Evolutionary conservation across 2,329 filamentous ascomycete species (phyloP).

Genomic region (Neobulgaria alba): DNA sequence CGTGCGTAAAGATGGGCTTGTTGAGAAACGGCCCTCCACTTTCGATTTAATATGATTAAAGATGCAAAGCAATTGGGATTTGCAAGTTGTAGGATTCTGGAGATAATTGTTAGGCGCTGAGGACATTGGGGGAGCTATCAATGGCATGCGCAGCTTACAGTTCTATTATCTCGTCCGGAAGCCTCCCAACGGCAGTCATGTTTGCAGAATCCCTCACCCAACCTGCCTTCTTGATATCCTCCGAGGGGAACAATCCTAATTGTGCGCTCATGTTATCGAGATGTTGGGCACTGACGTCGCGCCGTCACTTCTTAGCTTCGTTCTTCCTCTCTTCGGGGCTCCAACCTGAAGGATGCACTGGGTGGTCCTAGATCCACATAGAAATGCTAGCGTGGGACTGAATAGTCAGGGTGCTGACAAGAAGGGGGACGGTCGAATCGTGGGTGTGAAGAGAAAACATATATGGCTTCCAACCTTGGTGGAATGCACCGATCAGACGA

Average conservation of each 20-base stretch:
- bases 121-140: too few species aligned
- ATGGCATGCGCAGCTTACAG: conserved; percentile 51
- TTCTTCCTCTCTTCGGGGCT: too few species aligned
- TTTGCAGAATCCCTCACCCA: conserved; percentile 3
- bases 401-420: too few species aligned
- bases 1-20: conserved; percentile 53
- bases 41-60: conserved; percentile 54
- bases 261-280: neutral
- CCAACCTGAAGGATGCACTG: too few species aligned
- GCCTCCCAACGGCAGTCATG: conserved; percentile 37
- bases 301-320: too few species aligned
- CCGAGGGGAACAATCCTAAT: conserved; percentile 1
- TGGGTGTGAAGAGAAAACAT: too few species aligned
- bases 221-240: conserved; percentile 10
- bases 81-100: conserved; percentile 51
- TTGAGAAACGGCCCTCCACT: conserved; percentile 57
- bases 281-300: too few species aligned
- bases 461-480: too few species aligned
- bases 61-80: conserved; percentile 59
- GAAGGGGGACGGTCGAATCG: too few species aligned
- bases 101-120: conserved; percentile 13
- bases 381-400: too few species aligned
- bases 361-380: too few species aligned
- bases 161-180: conserved; percentile 63
- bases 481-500: too few species aligned